These are phyloP conservation scores for Backusella liffmaniae DNA, from an alignment of 192 early-diverging fungal genomes.

Conservation along the genomic window DNA sequence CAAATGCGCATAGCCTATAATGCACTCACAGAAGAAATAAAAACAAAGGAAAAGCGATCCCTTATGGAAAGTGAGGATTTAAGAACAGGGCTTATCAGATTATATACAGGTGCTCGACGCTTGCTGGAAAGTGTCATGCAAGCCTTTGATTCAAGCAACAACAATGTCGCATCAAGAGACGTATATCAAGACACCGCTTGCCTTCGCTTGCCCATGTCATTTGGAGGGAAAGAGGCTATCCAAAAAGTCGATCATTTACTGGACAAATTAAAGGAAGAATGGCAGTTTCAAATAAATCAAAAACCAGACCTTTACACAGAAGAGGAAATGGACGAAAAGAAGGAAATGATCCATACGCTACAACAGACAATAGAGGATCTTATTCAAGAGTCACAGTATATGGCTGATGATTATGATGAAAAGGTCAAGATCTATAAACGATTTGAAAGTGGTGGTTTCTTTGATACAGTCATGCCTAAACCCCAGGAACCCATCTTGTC, in stretches of 20 bases:
- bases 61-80: conserved; percentile 38
- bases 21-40: not conserved
- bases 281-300: conserved; percentile 27
- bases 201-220: conserved; percentile 27
- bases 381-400: conserved; percentile 17
- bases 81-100: not conserved
- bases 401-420: conserved; percentile 20
- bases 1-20: not conserved
- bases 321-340: conserved; percentile 47
- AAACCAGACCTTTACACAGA: conserved; percentile 23
- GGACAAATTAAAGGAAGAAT: conserved; percentile 40
- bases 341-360: conserved; percentile 47
- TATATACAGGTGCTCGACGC: conserved; percentile 1
- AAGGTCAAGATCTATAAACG: conserved; percentile 24
- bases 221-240: conserved; percentile 15
- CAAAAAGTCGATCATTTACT: conserved; percentile 34
- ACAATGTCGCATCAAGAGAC: not conserved
- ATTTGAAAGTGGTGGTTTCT: conserved; percentile 40
- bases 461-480: conserved; percentile 42
- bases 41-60: not conserved
- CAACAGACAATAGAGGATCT: conserved; percentile 28
- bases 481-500: conserved; percentile 20
- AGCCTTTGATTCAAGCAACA: not conserved
- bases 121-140: not conserved
- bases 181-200: not conserved